Conservation (phyloP, 1,139 yeast species). For the Suhomyces ambrosiae region DNA sequence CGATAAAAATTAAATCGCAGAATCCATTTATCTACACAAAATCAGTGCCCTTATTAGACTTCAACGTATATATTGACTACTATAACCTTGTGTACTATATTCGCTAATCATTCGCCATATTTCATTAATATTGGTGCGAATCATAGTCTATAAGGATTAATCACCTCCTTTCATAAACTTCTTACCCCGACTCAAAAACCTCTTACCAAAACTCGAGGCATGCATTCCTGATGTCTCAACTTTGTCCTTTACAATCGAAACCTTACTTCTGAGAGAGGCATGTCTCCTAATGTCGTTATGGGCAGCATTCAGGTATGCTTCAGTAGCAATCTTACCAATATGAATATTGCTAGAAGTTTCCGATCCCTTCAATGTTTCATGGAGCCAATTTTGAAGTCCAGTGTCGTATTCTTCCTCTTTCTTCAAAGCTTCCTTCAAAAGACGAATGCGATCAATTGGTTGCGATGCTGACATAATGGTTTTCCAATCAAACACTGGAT, state of each 20-base stretch:
- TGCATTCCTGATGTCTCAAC: constrained; percentile 46
- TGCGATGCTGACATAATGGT: constrained; percentile 46
- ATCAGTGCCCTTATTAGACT: too few relatives aligned
- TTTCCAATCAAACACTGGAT: constrained; percentile 49
- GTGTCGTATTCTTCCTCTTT: constrained; percentile 46
- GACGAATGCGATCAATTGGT: constrained; percentile 43
- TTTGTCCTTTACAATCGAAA: constrained; percentile 46
- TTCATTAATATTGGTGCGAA: too few relatives aligned
- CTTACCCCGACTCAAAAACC: constrained; percentile 44
- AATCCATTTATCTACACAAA: too few relatives aligned
- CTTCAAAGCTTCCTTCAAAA: constrained; percentile 43
- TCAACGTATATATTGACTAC: too few relatives aligned
- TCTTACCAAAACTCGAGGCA: constrained; percentile 46
- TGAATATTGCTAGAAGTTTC: constrained; percentile 40
- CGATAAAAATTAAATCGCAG: too few relatives aligned
- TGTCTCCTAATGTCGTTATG: constrained; percentile 49
- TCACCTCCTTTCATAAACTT: constrained; percentile 37
- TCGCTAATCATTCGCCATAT: too few relatives aligned
- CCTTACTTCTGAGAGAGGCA: constrained; percentile 44
- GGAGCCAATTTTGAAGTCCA: constrained; percentile 52
- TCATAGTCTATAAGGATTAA: too few relatives aligned
- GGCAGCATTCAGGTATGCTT: constrained; percentile 50
- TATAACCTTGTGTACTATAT: too few relatives aligned
- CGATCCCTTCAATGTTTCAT: constrained; percentile 39
- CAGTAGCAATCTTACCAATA: constrained; percentile 48